These are phyloP conservation scores for Leucocoprinus birnbaumii DNA, from an alignment of 768 basidiomycete genomes.

Conservation along the genomic window DNA sequence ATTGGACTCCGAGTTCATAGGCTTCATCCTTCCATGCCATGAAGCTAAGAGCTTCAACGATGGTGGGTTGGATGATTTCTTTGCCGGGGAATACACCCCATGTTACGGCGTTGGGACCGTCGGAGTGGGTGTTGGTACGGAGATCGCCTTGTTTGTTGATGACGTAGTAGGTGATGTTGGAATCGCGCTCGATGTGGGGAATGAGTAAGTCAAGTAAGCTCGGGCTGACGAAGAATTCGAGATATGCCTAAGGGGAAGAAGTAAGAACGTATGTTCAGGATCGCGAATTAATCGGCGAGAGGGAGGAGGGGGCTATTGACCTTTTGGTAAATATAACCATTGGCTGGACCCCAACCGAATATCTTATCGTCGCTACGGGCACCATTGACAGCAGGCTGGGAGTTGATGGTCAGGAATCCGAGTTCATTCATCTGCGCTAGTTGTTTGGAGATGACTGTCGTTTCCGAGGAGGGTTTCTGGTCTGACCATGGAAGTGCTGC, in stretches of 20 bases:
- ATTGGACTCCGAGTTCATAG: constrained; percentile 87
- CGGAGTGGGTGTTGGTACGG: constrained; percentile 90
- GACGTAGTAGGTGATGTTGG: constrained; percentile 92
- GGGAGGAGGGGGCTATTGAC: constrained; percentile 28
- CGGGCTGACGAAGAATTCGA: constrained; percentile 91
- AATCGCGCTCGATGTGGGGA: constrained; percentile 80
- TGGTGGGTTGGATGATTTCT: constrained; percentile 93
- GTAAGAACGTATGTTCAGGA: constrained; percentile 2
- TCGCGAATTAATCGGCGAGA: neutral
- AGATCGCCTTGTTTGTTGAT: constrained; percentile 96
- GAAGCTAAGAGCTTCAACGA: constrained; percentile 96
- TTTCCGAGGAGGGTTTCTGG: constrained; percentile 81
- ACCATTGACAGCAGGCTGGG: constrained; percentile 94
- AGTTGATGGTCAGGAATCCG: constrained; percentile 97
- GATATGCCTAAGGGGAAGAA: constrained; percentile 65
- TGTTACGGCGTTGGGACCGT: constrained; percentile 97
- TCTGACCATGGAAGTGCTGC: constrained; percentile 94
- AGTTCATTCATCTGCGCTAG: constrained; percentile 84
- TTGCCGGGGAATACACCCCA: constrained; percentile 99
- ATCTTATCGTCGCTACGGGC: constrained; percentile 78
- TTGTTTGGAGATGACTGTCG: constrained; percentile 70
- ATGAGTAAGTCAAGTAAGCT: constrained; percentile 70
- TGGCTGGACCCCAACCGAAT: constrained; percentile 92
- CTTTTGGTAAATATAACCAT: constrained; percentile 97
- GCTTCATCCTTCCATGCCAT: constrained; percentile 99